These are phyloP conservation scores for Exophiala mesophila DNA, from an alignment of 2,329 filamentous ascomycete genomes.

Conservation along the genomic window DNA sequence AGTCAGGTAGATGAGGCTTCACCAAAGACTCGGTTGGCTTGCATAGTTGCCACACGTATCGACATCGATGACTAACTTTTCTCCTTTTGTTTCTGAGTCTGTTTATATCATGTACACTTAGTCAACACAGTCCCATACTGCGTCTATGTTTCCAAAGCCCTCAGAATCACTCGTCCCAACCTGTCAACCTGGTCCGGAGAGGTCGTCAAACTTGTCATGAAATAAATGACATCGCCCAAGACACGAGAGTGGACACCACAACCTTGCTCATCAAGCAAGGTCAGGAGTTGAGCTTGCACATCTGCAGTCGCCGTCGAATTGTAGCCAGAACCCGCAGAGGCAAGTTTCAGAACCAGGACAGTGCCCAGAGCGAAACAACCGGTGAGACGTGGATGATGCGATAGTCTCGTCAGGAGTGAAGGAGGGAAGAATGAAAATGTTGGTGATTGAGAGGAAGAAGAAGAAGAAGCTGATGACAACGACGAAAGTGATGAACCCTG, in stretches of 20 bases:
- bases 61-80: no score
- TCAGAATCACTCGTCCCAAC: slow-evolving; percentile 18
- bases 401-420: slow-evolving; percentile 55
- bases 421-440: slow-evolving; percentile 70
- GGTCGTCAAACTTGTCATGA: slow-evolving; percentile 55
- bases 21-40: no score
- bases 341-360: slow-evolving; percentile 62
- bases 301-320: slow-evolving; percentile 52
- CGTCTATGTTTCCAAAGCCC: slow-evolving; percentile 20
- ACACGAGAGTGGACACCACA: slow-evolving; percentile 55
- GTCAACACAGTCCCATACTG: no score
- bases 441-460: slow-evolving; percentile 14
- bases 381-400: slow-evolving; percentile 51
- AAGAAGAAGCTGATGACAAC: neutral
- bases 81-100: no score
- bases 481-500: neutral
- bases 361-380: slow-evolving; percentile 70
- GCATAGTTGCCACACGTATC: no score
- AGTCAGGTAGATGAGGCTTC: no score
- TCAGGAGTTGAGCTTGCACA: slow-evolving; percentile 46
- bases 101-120: no score
- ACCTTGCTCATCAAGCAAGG: slow-evolving; percentile 34
- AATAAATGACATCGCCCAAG: slow-evolving; percentile 56
- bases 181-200: slow-evolving; percentile 31
- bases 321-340: slow-evolving; percentile 48